A percentile compares a stretch with the other conserved stretches of the same genome.
phyloP scores from a whole-genome alignment of 306 rosid species.

The Hippophae gyantsensis region DNA sequence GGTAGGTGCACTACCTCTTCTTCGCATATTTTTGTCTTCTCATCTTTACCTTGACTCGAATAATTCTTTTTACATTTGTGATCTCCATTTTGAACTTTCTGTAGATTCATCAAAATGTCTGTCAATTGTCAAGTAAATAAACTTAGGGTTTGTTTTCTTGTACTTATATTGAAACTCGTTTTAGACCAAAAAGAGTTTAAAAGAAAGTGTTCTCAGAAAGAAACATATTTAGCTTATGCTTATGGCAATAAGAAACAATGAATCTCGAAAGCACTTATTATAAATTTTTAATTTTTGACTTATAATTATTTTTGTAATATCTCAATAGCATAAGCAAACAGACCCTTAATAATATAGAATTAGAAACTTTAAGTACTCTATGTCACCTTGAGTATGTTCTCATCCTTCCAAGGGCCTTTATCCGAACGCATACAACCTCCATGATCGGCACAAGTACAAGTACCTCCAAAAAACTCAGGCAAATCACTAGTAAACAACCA shows the following conservation, averaged over 20 bases:
- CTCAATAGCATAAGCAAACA: no score
- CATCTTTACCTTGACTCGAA: slow-evolving; percentile 16
- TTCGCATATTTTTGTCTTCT: slow-evolving; percentile 32
- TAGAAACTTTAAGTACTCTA: background rate
- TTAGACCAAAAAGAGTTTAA: background rate
- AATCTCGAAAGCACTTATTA: no score
- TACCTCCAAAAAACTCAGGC: slow-evolving; percentile 85
- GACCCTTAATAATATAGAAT: background rate
- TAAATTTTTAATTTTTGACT: no score
- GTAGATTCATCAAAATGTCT: slow-evolving; percentile 19
- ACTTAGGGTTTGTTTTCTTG: slow-evolving; percentile 6
- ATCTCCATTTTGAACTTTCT: slow-evolving; percentile 75
- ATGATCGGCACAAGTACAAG: slow-evolving; percentile 66
- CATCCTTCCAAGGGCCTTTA: slow-evolving; percentile 91
- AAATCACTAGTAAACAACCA: slow-evolving; percentile 52
- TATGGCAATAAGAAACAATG: no score
- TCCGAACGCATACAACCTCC: slow-evolving; percentile 92
- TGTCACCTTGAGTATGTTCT: slow-evolving; percentile 43
- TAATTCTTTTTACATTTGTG: slow-evolving; percentile 50
- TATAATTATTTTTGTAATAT: no score
- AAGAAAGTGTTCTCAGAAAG: background rate
- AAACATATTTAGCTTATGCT: no score
- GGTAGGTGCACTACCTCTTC: slow-evolving; percentile 19
- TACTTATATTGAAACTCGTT: background rate
- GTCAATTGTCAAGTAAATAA: background rate